These are phyloP conservation scores for Cornus suecica DNA, from an alignment of 148 eudicot genomes.

Conservation along the genomic window DNA sequence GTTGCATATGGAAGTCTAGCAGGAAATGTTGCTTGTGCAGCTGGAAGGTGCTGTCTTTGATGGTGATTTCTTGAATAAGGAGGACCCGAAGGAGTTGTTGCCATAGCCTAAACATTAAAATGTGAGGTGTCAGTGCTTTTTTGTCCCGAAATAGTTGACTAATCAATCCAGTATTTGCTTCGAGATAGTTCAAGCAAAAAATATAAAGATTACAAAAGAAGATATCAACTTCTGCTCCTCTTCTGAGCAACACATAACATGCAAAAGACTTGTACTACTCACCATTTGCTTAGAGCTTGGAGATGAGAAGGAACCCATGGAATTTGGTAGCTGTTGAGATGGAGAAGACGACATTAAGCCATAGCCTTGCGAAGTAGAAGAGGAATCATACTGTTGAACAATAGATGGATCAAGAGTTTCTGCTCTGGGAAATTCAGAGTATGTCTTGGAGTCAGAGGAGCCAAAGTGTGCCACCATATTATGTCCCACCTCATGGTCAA, in stretches of 20 bases:
- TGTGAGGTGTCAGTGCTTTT: constrained; percentile 3
- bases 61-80: constrained; percentile 18
- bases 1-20: neutral
- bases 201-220: neutral
- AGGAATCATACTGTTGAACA: constrained; percentile 21
- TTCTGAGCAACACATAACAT: neutral
- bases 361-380: constrained; percentile 16
- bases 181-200: neutral
- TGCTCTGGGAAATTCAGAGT: constrained; percentile 14
- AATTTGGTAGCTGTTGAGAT: constrained; percentile 14
- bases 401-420: constrained; percentile 20
- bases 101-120: constrained; percentile 31
- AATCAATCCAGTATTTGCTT: neutral
- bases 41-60: constrained; percentile 15
- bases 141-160: neutral
- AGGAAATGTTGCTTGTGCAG: constrained; percentile 2
- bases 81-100: constrained; percentile 15
- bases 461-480: constrained; percentile 18
- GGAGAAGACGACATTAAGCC: constrained; percentile 31
- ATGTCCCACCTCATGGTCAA: constrained; percentile 17
- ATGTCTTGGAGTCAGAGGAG: constrained; percentile 10
- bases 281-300: constrained; percentile 22
- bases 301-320: constrained; percentile 17
- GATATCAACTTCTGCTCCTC: neutral
- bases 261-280: constrained; percentile 13